Base-by-base conservation (phyloP, 2,329 filamentous ascomycete species). In the Chalara sp. region DNA sequence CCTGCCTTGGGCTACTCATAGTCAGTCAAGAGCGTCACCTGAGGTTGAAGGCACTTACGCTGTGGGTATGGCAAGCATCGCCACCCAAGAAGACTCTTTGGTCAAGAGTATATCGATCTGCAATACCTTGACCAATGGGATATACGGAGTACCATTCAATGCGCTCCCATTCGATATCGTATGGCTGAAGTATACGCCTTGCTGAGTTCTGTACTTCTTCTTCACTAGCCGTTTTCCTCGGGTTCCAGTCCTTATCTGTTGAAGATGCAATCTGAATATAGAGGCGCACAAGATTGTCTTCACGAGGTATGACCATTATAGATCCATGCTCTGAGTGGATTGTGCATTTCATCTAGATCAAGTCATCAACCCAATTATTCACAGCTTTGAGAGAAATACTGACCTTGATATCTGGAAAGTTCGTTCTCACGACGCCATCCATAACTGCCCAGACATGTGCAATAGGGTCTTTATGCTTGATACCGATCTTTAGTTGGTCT, bases 1-100 rank as follows among this genome's bases (percentile, higher is more conserved):
- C 86, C 86, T 32, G 85, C 86, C 72, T 88, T 89, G 37, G 85
- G 85, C 79, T 82, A 61, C 76, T 74, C 45, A 76, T 79, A 78
- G 28, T 79, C 74, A 56, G 78, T 80, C 69, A 40, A 11, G 10
- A 8, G 80, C 80, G 79, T 46, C 10, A 42, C 30, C 32, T 39
- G 10, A 6, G 32, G 10, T 10, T 32, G 13, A 8, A 44, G 10
- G 3, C 5, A 69, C 80, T 71, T 70, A 83, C 80, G 58, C 84
- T 87, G 61, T 89, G 86, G 1, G 86, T 89, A 66, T 90, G 86
- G 58, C 84, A 88, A n/a, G 86, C 84, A 67, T 90, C 86, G 39
- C 86, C 86, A 10, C 82, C 84, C 31, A 90, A 74, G 63, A 89
- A 89, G 1, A 89, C 83, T 47, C 86, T 76, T 56, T 86, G 76